A percentile compares a stretch with the other conserved stretches of the same genome.
Evolutionary conservation across 2,329 filamentous ascomycete species (phyloP).

Genomic region (Talaromyces sp.): DNA sequence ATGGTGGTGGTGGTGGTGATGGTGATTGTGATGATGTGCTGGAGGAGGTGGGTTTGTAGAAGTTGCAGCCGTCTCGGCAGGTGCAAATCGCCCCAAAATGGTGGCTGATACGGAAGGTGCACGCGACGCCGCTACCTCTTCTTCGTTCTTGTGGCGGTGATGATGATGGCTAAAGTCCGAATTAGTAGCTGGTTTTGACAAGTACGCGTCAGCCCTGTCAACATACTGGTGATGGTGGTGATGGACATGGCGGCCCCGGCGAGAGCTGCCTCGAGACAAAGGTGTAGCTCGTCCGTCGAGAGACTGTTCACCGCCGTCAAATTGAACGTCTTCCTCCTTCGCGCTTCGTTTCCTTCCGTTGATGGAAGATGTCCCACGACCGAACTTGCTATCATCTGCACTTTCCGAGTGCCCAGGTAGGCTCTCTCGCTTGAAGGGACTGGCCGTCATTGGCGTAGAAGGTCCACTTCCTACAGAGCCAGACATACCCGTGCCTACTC

Average conservation of each 20-base stretch:
- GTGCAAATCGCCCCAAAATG: slow-evolving; percentile 24
- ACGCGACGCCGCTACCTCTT: slow-evolving; percentile 32
- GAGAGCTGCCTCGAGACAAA: slow-evolving; percentile 56
- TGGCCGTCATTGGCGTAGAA: slow-evolving; percentile 50
- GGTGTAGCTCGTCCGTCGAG: slow-evolving; percentile 55
- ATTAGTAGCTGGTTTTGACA: slow-evolving; percentile 3
- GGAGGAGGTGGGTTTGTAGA: slow-evolving; percentile 11
- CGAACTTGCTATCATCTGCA: slow-evolving; percentile 35
- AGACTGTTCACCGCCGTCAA: slow-evolving; percentile 62
- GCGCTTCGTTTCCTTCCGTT: slow-evolving; percentile 61
- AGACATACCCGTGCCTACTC: slow-evolving; percentile 51
- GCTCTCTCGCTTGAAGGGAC: slow-evolving; percentile 49
- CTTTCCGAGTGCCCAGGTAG: slow-evolving; percentile 35
- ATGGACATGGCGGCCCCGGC: slow-evolving; percentile 51
- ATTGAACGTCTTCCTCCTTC: slow-evolving; percentile 68
- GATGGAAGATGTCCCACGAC: slow-evolving; percentile 42
- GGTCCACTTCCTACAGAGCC: slow-evolving; percentile 46
- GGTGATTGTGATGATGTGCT: slow-evolving; percentile 38
- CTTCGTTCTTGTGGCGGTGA: slow-evolving; percentile 50
- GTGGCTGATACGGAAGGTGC: slow-evolving; percentile 18
- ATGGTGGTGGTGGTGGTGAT: slow-evolving; percentile 43
- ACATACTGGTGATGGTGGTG: slow-evolving; percentile 57
- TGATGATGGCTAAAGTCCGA: slow-evolving; percentile 41
- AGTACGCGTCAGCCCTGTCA: not conserved
- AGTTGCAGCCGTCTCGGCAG: slow-evolving; percentile 18